phyloP scores from a whole-genome alignment of 768 basidiomycete species.

The Kwoniella mangroviensis region DNA sequence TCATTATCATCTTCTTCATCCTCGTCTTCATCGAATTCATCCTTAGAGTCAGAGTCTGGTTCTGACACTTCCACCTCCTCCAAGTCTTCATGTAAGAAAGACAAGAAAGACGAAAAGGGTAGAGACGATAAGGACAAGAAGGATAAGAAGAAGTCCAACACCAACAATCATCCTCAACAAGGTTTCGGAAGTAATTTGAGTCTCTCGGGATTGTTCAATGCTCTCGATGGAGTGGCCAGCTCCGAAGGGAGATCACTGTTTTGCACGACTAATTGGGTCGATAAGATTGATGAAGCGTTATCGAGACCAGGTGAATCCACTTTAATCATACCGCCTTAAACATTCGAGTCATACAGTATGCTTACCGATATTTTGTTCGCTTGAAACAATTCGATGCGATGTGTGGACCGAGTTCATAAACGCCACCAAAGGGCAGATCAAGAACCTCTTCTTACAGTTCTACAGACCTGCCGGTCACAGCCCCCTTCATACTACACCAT shows the following conservation, averaged over 20 bases:
- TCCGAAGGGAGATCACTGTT: constrained; percentile 17
- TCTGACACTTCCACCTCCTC: too few species aligned
- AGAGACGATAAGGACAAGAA: not conserved
- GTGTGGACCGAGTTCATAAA: constrained; percentile 90
- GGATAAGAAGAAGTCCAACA: not conserved
- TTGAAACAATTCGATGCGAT: constrained; percentile 64
- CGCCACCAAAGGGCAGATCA: constrained; percentile 69
- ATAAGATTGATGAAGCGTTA: constrained; percentile 12
- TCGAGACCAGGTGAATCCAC: constrained; percentile 6
- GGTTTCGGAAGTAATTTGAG: not conserved
- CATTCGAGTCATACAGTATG: too few species aligned
- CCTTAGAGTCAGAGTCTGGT: not conserved
- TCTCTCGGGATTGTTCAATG: constrained; percentile 21
- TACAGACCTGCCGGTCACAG: constrained; percentile 9
- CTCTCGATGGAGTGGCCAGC: constrained; percentile 21
- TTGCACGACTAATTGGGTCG: constrained; percentile 16
- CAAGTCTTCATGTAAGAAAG: too few species aligned
- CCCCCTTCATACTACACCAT: not conserved
- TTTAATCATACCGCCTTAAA: too few species aligned
- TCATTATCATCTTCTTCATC: not conserved
- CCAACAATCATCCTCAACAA: not conserved
- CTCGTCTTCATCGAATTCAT: not conserved
- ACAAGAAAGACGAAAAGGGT: not conserved
- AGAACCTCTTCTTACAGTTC: constrained; percentile 38
- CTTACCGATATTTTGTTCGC: too few species aligned